These are phyloP conservation scores for Starmera dryadoides DNA, from an alignment of 805 yeast species.

Conservation along the genomic window DNA sequence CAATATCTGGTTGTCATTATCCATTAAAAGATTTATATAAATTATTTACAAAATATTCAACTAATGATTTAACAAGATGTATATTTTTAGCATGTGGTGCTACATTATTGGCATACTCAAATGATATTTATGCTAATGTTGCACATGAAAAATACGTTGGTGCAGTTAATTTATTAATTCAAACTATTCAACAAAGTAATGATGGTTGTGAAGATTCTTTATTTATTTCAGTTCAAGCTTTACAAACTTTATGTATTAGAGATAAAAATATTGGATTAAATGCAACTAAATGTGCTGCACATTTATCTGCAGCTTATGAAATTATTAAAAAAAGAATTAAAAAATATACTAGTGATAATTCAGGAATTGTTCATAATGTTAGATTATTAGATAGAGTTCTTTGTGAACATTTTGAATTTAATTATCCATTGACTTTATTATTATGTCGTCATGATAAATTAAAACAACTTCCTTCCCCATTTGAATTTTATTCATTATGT, in stretches of 20 bases:
- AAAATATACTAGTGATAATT: neutral
- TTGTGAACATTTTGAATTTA: constrained; percentile 17
- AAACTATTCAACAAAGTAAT: constrained; percentile 12
- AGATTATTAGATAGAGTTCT: constrained; percentile 14
- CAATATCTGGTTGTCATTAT: constrained; percentile 16
- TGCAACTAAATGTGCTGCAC: constrained; percentile 19
- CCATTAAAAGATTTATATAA: constrained; percentile 12
- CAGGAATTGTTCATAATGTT: neutral
- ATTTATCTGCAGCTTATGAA: constrained; percentile 18
- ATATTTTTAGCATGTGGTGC: constrained; percentile 21
- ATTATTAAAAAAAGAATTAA: constrained; percentile 17
- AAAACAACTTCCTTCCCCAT: constrained; percentile 17
- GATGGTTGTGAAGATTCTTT: constrained; percentile 18
- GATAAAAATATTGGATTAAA: constrained; percentile 19
- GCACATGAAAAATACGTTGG: constrained; percentile 14
- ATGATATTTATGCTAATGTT: constrained; percentile 9
- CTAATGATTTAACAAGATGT: constrained; percentile 12
- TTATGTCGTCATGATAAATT: constrained; percentile 19
- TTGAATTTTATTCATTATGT: constrained; percentile 16
- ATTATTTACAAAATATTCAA: constrained; percentile 12
- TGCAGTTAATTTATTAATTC: constrained; percentile 12
- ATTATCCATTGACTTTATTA: constrained; percentile 17
- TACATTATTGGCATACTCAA: constrained; percentile 13
- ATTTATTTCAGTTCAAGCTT: constrained; percentile 17
- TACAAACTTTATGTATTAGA: constrained; percentile 19